Base-by-base conservation (phyloP, 164 flowering plant species). In the Stephania cephalantha region DNA sequence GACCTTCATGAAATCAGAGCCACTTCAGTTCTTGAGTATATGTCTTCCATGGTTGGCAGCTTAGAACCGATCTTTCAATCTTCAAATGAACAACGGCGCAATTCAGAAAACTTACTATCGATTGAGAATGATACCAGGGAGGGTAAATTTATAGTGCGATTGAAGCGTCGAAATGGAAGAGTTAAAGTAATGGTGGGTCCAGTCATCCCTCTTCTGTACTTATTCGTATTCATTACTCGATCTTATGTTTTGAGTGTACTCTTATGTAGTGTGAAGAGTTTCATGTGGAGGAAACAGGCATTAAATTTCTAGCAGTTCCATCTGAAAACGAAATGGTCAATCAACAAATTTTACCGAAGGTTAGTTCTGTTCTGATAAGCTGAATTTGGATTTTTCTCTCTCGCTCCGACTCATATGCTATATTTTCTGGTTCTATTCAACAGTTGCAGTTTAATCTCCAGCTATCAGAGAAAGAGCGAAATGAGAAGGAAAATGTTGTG, bases 401-500 rank as follows among this genome's bases (percentile, higher is more conserved):
- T 55, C 73, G 1, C 53, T 48, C 53, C 42, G 4, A 71, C 70
- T 64, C 50, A 3, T 48, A 18, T 31, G 50, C 73, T 17, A 46
- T 22, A 46, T 0, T 15, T n/a, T 67, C 46, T 71, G 7, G 20
- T 68, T 79, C 70, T 17, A 71, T 77, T 75, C 70, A 25, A 78
- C 90, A 95, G 98, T 89, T 95, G 68, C 97, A 93, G 74, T 95
- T 95, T 79, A 95, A 87, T 83, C 85, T 93, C 70, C 87, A 89
- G 76, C 74, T 95, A 71, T 90, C 98, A 75, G 95, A 95, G 81
- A 91, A 91, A 79, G 99, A 95, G 81, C 84, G 76, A 70, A 77
- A 72, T 61, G 97, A 95, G 73, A 83, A 91, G 80, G 92, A 91
- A 45, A 89, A 88, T 70, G 97, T 95, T 76, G 88, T 93, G 11